Conservation (phyloP, 768 basidiomycete species). For the Serpula lacrymans region DNA sequence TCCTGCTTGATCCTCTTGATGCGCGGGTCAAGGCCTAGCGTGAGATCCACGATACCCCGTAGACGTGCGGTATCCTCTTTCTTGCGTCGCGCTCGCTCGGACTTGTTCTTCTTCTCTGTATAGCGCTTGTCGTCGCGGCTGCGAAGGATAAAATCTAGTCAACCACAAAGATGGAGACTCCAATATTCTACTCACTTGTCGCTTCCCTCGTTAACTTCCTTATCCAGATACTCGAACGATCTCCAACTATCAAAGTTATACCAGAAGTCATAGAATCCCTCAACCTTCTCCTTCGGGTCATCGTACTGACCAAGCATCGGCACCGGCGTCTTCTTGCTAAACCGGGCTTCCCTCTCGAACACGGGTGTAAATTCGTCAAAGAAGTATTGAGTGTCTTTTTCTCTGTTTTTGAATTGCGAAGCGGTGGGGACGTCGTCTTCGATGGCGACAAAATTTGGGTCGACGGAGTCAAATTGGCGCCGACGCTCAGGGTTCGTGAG, state of each 20-base stretch:
- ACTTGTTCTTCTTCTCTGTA: conserved; percentile 99
- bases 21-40: conserved; percentile 83
- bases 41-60: conserved; percentile 81
- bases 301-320: conserved; percentile 72
- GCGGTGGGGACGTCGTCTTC: conserved; percentile 77
- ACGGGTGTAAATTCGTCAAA: conserved; percentile 75
- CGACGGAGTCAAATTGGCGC: conserved; percentile 95
- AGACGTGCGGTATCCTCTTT: conserved; percentile 95
- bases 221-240: conserved; percentile 96
- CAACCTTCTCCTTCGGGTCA: conserved; percentile 77
- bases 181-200: conserved; percentile 62
- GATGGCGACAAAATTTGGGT: conserved; percentile 68
- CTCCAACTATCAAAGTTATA: conserved; percentile 99
- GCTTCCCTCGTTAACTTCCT: conserved; percentile 97
- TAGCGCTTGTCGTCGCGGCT: conserved; percentile 99
- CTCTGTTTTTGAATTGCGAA: conserved; percentile 49
- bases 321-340: conserved; percentile 83
- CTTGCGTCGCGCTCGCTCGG: conserved; percentile 92
- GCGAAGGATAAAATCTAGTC: conserved; percentile 3
- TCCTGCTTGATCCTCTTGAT: conserved; percentile 97
- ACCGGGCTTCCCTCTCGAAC: conserved; percentile 89
- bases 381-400: conserved; percentile 57
- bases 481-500: conserved; percentile 84
- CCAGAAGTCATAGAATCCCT: conserved; percentile 98
- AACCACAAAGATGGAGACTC: background rate